Evolutionary conservation across 139 green algal species (phyloP).

Genomic region (Closterium sp.): DNA sequence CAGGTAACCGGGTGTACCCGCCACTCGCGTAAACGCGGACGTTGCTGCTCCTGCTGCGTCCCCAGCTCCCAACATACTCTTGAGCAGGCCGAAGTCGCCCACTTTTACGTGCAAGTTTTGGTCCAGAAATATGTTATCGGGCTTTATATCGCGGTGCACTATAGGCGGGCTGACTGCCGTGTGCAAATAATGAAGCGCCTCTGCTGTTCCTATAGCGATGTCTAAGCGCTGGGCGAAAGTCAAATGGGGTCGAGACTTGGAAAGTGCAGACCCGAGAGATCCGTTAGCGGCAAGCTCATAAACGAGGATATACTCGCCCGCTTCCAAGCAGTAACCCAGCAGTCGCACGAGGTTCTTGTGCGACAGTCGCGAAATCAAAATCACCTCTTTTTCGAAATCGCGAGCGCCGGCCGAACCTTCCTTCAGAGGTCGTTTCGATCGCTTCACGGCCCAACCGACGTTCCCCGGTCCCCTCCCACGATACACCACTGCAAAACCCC

Average conservation of each 20-base stretch:
- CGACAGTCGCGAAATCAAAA: constrained; percentile 33
- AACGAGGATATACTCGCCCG: constrained; percentile 27
- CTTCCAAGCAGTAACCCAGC: constrained; percentile 28
- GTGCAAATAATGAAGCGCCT: constrained; percentile 35
- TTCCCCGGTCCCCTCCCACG: not conserved
- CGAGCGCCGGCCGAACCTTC: not conserved
- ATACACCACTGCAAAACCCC: not conserved
- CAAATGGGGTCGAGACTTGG: not conserved
- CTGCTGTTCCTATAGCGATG: constrained; percentile 30
- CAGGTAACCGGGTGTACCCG: not conserved
- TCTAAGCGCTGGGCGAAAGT: constrained; percentile 21
- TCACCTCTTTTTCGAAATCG: constrained; percentile 27
- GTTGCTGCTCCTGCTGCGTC: not conserved
- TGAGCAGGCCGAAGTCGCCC: constrained; percentile 19
- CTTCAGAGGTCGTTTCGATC: not conserved
- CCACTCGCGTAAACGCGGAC: not conserved
- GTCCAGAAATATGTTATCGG: constrained; percentile 41
- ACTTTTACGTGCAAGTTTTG: constrained; percentile 16
- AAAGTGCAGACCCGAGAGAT: constrained; percentile 4
- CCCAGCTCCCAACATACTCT: not conserved
- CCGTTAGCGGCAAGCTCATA: constrained; percentile 31
- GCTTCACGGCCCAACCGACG: not conserved
- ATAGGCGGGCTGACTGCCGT: constrained; percentile 17
- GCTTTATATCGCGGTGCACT: constrained; percentile 38
- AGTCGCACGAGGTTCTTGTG: constrained; percentile 34